A percentile compares a stretch with the other conserved stretches of the same genome.
These are phyloP conservation scores for Starmerella geochares DNA, from an alignment of 805 yeast species.

Conservation along the genomic window DNA sequence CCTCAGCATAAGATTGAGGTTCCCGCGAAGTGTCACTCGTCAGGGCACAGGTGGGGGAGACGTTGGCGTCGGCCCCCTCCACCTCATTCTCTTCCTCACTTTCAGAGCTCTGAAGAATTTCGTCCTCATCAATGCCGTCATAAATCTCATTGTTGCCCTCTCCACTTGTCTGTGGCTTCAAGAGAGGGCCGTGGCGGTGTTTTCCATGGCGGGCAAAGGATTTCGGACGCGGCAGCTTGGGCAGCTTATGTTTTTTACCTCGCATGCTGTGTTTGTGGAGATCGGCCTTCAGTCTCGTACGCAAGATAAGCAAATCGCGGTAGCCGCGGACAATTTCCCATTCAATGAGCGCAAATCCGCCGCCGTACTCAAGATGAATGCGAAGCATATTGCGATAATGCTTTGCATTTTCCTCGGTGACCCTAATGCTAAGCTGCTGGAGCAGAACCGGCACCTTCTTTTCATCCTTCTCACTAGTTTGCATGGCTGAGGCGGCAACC, in stretches of 20 bases:
- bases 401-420: constrained; percentile 38
- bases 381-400: constrained; percentile 38
- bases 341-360: constrained; percentile 62
- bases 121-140: constrained; percentile 9
- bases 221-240: constrained; percentile 36
- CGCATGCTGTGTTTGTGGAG: constrained; percentile 13
- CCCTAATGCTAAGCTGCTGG: constrained; percentile 57
- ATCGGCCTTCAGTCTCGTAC: constrained; percentile 42
- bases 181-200: not conserved
- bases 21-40: not conserved
- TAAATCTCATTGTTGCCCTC: constrained; percentile 5
- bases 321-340: constrained; percentile 73
- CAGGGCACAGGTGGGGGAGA: not conserved
- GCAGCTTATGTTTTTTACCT: constrained; percentile 31
- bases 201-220: constrained; percentile 19
- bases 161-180: not conserved
- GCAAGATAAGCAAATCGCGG: constrained; percentile 61
- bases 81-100: constrained; percentile 1
- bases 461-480: constrained; percentile 50
- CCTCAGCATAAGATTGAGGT: constrained; percentile 19
- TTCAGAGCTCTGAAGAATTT: not conserved
- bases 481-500: constrained; percentile 61
- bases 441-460: constrained; percentile 75
- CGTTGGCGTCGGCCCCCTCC: not conserved
- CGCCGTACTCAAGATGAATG: constrained; percentile 81